A percentile compares a stretch with the other conserved stretches of the same genome.
Conservation (phyloP, 768 basidiomycete genomes). For the Agaricus sinodeliciosus region DNA sequence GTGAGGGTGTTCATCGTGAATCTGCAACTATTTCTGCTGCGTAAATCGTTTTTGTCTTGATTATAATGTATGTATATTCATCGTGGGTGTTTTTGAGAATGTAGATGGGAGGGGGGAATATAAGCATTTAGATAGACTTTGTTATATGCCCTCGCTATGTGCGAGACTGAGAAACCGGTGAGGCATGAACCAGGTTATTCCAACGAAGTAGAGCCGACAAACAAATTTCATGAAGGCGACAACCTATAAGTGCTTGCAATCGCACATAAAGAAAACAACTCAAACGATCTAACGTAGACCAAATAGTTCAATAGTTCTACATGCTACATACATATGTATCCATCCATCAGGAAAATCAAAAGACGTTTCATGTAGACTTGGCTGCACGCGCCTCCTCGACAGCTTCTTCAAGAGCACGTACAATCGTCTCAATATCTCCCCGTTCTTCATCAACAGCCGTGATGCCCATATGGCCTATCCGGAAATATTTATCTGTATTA, state of each 20-base stretch:
- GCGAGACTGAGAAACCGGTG: background rate
- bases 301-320: background rate
- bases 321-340: background rate
- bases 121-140: too few relatives aligned
- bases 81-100: background rate
- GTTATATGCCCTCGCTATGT: too few relatives aligned
- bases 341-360: background rate
- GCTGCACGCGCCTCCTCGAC: conserved; percentile 33
- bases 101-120: background rate
- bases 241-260: too few relatives aligned
- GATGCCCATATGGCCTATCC: conserved; percentile 93
- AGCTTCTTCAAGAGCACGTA: conserved; percentile 56
- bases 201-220: too few relatives aligned
- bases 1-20: conserved; percentile 55
- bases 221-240: too few relatives aligned
- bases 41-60: background rate
- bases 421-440: conserved; percentile 70
- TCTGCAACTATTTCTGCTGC: conserved; percentile 11
- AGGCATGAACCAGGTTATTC: too few relatives aligned
- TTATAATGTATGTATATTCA: background rate
- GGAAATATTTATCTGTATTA: conserved; percentile 76
- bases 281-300: too few relatives aligned
- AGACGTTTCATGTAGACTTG: background rate
- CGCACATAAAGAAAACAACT: too few relatives aligned
- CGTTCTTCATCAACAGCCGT: conserved; percentile 66